Evolutionary conservation across 2,329 filamentous ascomycete genomes (phyloP).

Genomic region (Seiridium unicorne): DNA sequence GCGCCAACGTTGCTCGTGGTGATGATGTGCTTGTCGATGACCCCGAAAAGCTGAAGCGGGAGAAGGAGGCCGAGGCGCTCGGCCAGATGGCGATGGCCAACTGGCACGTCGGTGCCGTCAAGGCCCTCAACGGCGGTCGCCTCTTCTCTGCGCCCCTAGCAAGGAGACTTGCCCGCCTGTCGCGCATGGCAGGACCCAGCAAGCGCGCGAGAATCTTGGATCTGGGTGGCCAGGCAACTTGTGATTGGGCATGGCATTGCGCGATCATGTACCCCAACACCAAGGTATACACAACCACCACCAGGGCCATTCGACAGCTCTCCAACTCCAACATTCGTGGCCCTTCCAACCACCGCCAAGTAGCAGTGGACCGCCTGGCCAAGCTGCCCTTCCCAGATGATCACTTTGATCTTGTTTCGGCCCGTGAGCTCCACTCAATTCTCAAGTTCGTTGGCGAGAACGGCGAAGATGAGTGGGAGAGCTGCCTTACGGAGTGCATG

Average conservation of each 20-base stretch:
- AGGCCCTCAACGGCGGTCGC: conserved; percentile 62
- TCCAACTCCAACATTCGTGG: conserved; percentile 76
- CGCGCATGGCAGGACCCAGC: conserved; percentile 45
- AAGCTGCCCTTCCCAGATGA: conserved; percentile 80
- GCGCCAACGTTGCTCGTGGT: conserved; percentile 69
- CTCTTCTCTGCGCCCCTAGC: conserved; percentile 64
- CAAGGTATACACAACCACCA: conserved; percentile 85
- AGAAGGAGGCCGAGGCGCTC: conserved; percentile 80
- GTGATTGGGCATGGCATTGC: conserved; percentile 95
- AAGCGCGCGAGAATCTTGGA: conserved; percentile 73
- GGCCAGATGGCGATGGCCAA: conserved; percentile 63
- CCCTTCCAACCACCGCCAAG: conserved; percentile 82
- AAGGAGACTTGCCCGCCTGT: conserved; percentile 58
- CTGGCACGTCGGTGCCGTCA: conserved; percentile 62
- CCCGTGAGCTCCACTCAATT: conserved; percentile 80
- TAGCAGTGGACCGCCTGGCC: conserved; percentile 74
- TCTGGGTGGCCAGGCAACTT: conserved; percentile 78
- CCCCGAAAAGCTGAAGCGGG: conserved; percentile 60
- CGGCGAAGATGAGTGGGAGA: conserved; percentile 81
- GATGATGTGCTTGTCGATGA: conserved; percentile 65
- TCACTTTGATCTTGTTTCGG: conserved; percentile 89
- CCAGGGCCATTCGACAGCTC: conserved; percentile 66
- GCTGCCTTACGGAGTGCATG: conserved; percentile 80
- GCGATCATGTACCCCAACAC: conserved; percentile 82
- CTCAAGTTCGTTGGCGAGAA: conserved; percentile 72